Percentiles rank a stretch among this genome's conserved stretches.
Conservation (phyloP, 768 basidiomycete genomes). For the Clitopilus passeckerianus region DNA sequence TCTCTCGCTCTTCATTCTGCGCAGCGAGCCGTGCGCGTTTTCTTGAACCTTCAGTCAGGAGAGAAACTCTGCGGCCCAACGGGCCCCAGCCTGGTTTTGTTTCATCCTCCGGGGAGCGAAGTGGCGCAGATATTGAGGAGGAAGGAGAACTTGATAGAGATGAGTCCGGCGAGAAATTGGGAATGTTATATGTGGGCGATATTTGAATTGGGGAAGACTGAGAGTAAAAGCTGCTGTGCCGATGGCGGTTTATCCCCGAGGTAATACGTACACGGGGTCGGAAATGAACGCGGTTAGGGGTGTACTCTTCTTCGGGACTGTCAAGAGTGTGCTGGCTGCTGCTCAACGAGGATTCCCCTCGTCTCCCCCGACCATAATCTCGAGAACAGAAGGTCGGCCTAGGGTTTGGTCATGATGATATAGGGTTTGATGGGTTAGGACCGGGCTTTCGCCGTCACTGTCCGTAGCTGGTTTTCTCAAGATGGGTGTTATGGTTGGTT, state of each 20-base stretch:
- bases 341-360: background rate
- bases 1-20: constrained; percentile 12
- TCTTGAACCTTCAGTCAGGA: constrained; percentile 24
- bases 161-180: constrained; percentile 23
- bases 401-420: background rate
- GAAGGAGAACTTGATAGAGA: constrained; percentile 62
- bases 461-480: background rate
- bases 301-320: background rate
- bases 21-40: constrained; percentile 7
- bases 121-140: constrained; percentile 78
- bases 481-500: background rate
- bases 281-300: constrained; percentile 47
- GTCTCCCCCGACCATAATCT: background rate
- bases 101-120: constrained; percentile 53
- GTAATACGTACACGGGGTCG: constrained; percentile 75
- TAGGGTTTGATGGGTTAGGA: background rate
- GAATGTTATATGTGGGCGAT: constrained; percentile 12
- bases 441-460: background rate
- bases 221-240: constrained; percentile 14
- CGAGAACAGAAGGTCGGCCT: background rate
- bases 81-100: constrained; percentile 53
- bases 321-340: constrained; percentile 1
- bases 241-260: constrained; percentile 55
- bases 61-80: constrained; percentile 49
- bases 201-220: constrained; percentile 8